Percentiles rank a stretch among this genome's conserved stretches.
Evolutionary conservation across 805 yeast species (phyloP).

Genomic region (Candida hungchunana): DNA sequence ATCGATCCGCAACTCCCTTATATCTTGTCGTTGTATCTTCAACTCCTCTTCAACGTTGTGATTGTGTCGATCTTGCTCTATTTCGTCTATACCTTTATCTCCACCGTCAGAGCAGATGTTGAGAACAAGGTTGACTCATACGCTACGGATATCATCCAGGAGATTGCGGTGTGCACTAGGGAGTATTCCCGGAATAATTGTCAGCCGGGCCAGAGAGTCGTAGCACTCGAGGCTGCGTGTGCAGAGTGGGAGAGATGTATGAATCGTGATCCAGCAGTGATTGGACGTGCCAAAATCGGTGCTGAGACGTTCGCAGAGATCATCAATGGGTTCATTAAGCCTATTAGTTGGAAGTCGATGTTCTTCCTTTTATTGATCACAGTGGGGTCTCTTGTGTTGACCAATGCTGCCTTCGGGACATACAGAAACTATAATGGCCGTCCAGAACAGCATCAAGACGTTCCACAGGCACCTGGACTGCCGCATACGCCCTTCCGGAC

Average conservation of each 20-base stretch:
- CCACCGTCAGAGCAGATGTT: conserved; percentile 64
- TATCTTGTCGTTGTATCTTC: conserved; percentile 57
- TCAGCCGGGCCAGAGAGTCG: conserved; percentile 57
- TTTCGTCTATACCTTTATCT: conserved; percentile 45
- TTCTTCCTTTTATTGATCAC: conserved; percentile 41
- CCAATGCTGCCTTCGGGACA: conserved; percentile 47
- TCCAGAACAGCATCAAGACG: conserved; percentile 9
- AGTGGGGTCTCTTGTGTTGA: conserved; percentile 48
- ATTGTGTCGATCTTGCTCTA: conserved; percentile 49
- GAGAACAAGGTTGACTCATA: conserved; percentile 62
- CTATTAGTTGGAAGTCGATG: conserved; percentile 68
- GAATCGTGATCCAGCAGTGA: conserved; percentile 65
- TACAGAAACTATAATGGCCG: conserved; percentile 29
- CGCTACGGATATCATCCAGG: conserved; percentile 54
- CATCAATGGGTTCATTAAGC: conserved; percentile 67
- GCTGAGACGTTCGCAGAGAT: conserved; percentile 84
- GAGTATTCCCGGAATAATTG: conserved; percentile 75
- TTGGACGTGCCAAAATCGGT: conserved; percentile 66
- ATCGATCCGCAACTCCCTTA: conserved; percentile 50
- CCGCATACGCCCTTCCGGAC: conserved; percentile 21
- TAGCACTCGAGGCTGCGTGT: conserved; percentile 70
- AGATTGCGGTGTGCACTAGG: conserved; percentile 63
- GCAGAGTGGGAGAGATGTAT: conserved; percentile 76
- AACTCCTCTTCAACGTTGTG: conserved; percentile 52
- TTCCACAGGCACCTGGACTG: conserved; percentile 18